Percentiles rank a stretch among this genome's conserved stretches.
These are phyloP conservation scores for Aegle marmelos DNA, from an alignment of 345 rosid genomes.

Conservation along the genomic window DNA sequence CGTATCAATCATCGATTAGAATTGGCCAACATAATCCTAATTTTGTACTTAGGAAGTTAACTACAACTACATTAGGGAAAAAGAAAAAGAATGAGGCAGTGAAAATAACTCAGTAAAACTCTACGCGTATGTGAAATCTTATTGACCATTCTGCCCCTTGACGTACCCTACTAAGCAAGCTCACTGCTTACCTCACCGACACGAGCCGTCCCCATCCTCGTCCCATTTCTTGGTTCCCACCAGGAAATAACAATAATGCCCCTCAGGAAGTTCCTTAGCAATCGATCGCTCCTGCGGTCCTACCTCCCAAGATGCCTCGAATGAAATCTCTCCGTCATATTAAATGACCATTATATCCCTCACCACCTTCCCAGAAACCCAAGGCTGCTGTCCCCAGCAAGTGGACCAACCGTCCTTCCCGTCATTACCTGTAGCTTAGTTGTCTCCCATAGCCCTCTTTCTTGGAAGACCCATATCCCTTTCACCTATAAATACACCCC, in stretches of 20 bases:
- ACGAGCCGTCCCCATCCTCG: no score
- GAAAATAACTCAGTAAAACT: no score
- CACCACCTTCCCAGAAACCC: slow-evolving; percentile 34
- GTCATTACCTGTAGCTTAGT: slow-evolving; percentile 44
- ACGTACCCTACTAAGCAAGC: background rate
- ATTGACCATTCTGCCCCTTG: slow-evolving; percentile 4
- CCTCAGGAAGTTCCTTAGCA: background rate
- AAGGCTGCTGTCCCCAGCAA: background rate
- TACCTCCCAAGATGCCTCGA: background rate
- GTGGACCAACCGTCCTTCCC: slow-evolving; percentile 16
- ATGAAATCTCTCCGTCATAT: background rate
- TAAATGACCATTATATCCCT: slow-evolving; percentile 28
- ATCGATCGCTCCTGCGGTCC: background rate
- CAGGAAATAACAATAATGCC: background rate
- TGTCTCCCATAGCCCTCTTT: slow-evolving; percentile 57
- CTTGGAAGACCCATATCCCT: slow-evolving; percentile 42
- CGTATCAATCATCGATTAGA: no score
- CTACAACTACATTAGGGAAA: no score
- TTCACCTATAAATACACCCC: slow-evolving; percentile 16
- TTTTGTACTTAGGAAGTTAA: no score
- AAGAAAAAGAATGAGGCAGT: no score
- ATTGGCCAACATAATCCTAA: no score
- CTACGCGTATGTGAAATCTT: no score
- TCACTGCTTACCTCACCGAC: background rate
- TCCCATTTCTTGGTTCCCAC: background rate